phyloP scores from a whole-genome alignment of 768 basidiomycete species.

The Leccinum fibrillosum region DNA sequence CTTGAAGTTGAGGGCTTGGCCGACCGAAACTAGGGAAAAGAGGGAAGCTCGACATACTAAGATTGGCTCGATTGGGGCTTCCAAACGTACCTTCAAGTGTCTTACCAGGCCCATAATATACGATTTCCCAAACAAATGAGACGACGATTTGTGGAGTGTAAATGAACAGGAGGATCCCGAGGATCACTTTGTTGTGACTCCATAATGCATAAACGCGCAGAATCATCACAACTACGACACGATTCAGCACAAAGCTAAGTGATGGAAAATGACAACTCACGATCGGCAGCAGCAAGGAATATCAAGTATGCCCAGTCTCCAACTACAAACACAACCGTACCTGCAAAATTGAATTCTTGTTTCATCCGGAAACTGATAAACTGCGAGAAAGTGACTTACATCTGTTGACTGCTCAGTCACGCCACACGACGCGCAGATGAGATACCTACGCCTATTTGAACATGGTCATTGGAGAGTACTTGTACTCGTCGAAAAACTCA shows the following conservation, averaged over 20 bases:
- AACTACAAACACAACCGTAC: background rate
- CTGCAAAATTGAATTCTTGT: background rate
- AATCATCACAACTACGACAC: background rate
- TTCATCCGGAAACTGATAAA: no score
- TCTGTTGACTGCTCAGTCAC: background rate
- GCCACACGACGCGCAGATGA: background rate
- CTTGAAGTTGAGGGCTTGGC: background rate
- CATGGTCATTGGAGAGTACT: background rate
- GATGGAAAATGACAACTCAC: background rate
- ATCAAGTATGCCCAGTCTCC: background rate
- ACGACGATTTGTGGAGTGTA: background rate
- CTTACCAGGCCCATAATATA: background rate
- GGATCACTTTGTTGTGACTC: background rate
- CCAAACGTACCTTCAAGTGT: background rate
- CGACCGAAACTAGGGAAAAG: background rate
- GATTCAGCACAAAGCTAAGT: background rate
- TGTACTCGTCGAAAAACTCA: background rate
- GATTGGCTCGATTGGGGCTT: background rate
- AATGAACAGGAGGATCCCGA: background rate
- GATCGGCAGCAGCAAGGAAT: background rate
- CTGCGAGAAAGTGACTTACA: background rate
- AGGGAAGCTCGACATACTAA: background rate
- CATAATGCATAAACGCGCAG: background rate
- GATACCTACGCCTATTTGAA: background rate
- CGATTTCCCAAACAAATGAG: background rate